A percentile compares a stretch with the other conserved stretches of the same genome.
phyloP scores from a whole-genome alignment of 2,329 filamentous ascomycete genomes.

The Lachnellula suecica region DNA sequence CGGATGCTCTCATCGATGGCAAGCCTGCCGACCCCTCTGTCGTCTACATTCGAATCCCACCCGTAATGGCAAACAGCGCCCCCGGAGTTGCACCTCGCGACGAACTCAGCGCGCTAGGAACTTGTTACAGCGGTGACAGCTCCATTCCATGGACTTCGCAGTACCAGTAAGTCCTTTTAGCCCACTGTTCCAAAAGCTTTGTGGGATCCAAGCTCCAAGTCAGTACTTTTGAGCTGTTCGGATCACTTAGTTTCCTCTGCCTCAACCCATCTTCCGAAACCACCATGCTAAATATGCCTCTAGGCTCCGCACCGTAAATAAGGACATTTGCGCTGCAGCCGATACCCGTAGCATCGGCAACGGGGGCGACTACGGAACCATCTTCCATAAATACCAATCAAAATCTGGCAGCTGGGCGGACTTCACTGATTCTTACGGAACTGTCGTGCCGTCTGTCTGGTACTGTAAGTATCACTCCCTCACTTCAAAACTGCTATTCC shows the following conservation, averaged over 20 bases:
- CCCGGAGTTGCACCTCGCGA: neutral
- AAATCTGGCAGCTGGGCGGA: neutral
- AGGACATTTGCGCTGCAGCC: neutral
- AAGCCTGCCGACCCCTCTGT: neutral
- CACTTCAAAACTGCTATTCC: too few species aligned
- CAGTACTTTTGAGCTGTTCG: too few species aligned
- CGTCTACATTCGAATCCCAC: neutral
- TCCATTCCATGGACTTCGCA: neutral
- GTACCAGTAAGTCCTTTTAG: too few species aligned
- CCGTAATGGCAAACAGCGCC: neutral
- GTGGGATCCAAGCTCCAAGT: too few species aligned
- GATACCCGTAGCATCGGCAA: neutral
- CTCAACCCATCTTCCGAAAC: too few species aligned
- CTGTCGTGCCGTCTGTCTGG: neutral
- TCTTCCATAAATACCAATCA: neutral
- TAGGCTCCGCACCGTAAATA: neutral
- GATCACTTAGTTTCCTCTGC: too few species aligned
- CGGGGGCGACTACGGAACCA: neutral
- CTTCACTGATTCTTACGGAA: neutral
- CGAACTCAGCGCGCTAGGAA: neutral
- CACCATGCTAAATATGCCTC: too few species aligned
- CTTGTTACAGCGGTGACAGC: neutral
- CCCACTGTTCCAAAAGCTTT: too few species aligned
- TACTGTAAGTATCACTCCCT: too few species aligned
- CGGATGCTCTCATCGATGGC: neutral